A percentile compares a stretch with the other conserved stretches of the same genome.
Conservation (phyloP, 2,329 filamentous ascomycete species). For the Cladosporium phlei region DNA sequence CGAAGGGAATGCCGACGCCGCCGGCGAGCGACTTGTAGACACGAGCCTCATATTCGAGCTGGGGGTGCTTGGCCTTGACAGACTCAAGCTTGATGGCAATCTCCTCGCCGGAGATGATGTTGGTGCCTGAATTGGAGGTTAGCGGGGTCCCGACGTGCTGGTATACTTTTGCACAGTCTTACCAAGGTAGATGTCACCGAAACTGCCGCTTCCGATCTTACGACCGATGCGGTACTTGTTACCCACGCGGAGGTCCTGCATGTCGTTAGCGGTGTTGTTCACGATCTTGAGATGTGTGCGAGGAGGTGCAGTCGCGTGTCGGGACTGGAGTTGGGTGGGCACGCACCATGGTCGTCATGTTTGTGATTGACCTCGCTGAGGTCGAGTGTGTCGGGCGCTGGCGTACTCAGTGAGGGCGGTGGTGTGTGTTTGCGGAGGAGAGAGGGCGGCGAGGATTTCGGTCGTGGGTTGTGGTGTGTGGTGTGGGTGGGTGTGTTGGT, state of each 20-base stretch:
- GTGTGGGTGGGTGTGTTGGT: neutral
- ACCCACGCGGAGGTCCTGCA: conserved; percentile 92
- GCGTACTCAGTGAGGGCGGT: conserved; percentile 14
- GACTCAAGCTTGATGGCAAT: conserved; percentile 99
- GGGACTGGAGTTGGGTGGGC: conserved; percentile 27
- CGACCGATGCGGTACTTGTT: conserved; percentile 99
- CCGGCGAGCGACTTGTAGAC: conserved; percentile 87
- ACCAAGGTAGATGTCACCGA: conserved; percentile 96
- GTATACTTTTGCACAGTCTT: conserved; percentile 26
- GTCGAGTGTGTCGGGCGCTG: neutral
- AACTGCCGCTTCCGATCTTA: conserved; percentile 96
- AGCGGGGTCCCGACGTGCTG: neutral
- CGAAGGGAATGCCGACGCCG: conserved; percentile 95
- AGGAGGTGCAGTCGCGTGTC: conserved; percentile 16
- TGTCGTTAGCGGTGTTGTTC: conserved; percentile 30
- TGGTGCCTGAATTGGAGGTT: conserved; percentile 62
- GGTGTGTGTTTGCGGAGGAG: neutral
- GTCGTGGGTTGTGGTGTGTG: neutral
- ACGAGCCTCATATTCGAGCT: conserved; percentile 96
- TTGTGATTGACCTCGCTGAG: conserved; percentile 26
- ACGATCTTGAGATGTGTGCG: neutral
- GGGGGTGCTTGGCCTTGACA: conserved; percentile 98
- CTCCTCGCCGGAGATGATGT: conserved; percentile 99
- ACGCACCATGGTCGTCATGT: conserved; percentile 62
- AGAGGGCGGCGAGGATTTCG: neutral